These are phyloP conservation scores for Penicillium olsonii DNA, from an alignment of 2,329 filamentous ascomycete species.

Conservation along the genomic window DNA sequence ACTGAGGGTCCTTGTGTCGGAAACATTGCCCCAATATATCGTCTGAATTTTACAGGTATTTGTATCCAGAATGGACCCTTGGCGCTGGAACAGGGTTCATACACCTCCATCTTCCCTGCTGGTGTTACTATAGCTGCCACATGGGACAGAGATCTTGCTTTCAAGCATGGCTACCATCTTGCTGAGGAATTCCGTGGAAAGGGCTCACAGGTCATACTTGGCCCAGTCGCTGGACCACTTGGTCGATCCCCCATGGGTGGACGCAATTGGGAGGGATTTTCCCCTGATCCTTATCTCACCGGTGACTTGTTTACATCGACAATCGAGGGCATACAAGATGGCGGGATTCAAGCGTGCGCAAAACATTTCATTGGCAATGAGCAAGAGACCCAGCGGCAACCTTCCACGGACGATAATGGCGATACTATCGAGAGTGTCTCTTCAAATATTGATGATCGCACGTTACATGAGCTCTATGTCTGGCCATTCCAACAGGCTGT, in stretches of 20 bases:
- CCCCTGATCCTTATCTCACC: constrained; percentile 51
- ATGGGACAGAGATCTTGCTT: constrained; percentile 42
- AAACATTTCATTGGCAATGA: constrained; percentile 65
- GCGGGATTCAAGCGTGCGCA: too few species aligned
- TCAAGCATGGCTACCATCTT: constrained; percentile 33
- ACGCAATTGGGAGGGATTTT: constrained; percentile 53
- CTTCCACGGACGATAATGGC: constrained; percentile 6
- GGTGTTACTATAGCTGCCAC: too few species aligned
- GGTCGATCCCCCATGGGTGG: constrained; percentile 37
- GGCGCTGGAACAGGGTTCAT: too few species aligned
- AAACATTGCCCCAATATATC: too few species aligned
- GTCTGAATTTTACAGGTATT: too few species aligned
- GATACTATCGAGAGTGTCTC: constrained; percentile 48
- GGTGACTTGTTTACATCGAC: constrained; percentile 47
- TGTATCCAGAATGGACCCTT: too few species aligned
- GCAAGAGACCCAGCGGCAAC: constrained; percentile 50
- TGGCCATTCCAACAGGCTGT: constrained; percentile 68
- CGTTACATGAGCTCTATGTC: constrained; percentile 65
- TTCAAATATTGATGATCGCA: constrained; percentile 65
- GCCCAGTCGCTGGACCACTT: constrained; percentile 45
- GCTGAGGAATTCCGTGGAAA: constrained; percentile 44
- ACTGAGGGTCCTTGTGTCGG: too few species aligned
- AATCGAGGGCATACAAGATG: constrained; percentile 48
- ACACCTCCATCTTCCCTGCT: too few species aligned
- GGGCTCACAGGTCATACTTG: constrained; percentile 46